Percentiles rank a stretch among this genome's conserved stretches.
These are phyloP conservation scores for Chaetothyriales sp. DNA, from an alignment of 2,329 filamentous ascomycete genomes.

Conservation along the genomic window DNA sequence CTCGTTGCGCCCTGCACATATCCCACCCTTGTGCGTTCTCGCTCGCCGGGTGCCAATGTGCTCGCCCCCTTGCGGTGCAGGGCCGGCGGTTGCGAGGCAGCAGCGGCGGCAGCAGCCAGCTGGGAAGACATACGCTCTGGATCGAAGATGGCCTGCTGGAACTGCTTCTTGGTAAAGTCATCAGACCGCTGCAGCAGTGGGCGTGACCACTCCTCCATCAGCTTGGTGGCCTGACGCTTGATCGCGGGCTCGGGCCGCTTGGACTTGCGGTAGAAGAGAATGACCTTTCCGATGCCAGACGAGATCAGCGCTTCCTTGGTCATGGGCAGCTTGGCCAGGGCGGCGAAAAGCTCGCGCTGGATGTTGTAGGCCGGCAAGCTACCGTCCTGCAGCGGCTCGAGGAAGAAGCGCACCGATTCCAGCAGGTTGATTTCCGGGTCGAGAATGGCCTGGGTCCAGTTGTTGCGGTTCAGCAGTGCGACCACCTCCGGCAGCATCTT, in stretches of 20 bases:
- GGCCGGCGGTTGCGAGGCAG: constrained; percentile 20
- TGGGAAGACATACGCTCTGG: constrained; percentile 24
- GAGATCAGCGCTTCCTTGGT: constrained; percentile 81
- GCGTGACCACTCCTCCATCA: constrained; percentile 91
- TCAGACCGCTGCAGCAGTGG: constrained; percentile 88
- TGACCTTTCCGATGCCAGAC: constrained; percentile 88
- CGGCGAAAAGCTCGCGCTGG: constrained; percentile 80
- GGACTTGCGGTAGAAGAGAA: constrained; percentile 93
- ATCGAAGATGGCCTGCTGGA: constrained; percentile 44
- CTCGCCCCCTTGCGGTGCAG: constrained; percentile 29
- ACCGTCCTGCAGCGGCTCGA: constrained; percentile 87
- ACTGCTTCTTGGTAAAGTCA: constrained; percentile 74
- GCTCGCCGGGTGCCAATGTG: constrained; percentile 15
- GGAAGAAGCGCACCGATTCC: constrained; percentile 89
- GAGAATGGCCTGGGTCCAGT: constrained; percentile 62
- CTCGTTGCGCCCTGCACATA: constrained; percentile 44
- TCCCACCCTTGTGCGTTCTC: constrained; percentile 38
- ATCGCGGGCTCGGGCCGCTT: constrained; percentile 76
- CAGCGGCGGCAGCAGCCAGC: constrained; percentile 16
- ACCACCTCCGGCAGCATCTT: constrained; percentile 86
- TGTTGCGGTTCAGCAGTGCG: constrained; percentile 75
- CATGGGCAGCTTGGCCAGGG: constrained; percentile 65
- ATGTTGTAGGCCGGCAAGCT: constrained; percentile 94
- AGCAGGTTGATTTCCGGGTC: constrained; percentile 92
- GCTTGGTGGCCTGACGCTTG: constrained; percentile 80